Percentiles rank a stretch among this genome's conserved stretches.
Evolutionary conservation across 2,329 filamentous ascomycete species (phyloP).

Genomic region (Fusarium keratoplasticum): DNA sequence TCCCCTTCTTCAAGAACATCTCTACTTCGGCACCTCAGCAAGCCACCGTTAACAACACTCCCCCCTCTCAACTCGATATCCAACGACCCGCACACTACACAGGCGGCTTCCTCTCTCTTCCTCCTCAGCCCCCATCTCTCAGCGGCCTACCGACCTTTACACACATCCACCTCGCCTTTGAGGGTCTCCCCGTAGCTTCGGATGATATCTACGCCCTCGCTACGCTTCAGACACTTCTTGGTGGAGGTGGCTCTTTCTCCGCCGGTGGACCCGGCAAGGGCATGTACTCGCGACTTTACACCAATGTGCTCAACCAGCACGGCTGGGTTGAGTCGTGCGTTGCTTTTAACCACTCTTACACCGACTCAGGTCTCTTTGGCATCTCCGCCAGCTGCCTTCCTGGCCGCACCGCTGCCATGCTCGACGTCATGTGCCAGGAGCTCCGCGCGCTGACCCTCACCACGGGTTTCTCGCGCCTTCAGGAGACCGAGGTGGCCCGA

Average conservation of each 20-base stretch:
- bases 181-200: constrained; percentile 89
- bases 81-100: constrained; percentile 83
- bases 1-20: constrained; percentile 91
- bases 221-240: constrained; percentile 93
- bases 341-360: constrained; percentile 98
- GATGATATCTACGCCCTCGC: constrained; percentile 97
- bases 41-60: constrained; percentile 64
- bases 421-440: constrained; percentile 95
- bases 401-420: constrained; percentile 81
- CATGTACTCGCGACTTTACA: constrained; percentile 98
- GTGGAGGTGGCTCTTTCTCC: constrained; percentile 95
- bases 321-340: constrained; percentile 97
- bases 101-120: constrained; percentile 90
- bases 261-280: constrained; percentile 97
- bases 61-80: constrained; percentile 66
- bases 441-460: constrained; percentile 82
- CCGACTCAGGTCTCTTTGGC: constrained; percentile 93
- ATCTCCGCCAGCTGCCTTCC: constrained; percentile 90
- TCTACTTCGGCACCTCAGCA: constrained; percentile 77
- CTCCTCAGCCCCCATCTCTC: constrained; percentile 82
- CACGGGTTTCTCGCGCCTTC: constrained; percentile 77
- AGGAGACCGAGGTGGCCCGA: constrained; percentile 82
- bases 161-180: constrained; percentile 95
- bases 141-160: constrained; percentile 80
- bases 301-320: constrained; percentile 96